phyloP scores from a whole-genome alignment of 257 asterid species.

The Rehmannia glutinosa region DNA sequence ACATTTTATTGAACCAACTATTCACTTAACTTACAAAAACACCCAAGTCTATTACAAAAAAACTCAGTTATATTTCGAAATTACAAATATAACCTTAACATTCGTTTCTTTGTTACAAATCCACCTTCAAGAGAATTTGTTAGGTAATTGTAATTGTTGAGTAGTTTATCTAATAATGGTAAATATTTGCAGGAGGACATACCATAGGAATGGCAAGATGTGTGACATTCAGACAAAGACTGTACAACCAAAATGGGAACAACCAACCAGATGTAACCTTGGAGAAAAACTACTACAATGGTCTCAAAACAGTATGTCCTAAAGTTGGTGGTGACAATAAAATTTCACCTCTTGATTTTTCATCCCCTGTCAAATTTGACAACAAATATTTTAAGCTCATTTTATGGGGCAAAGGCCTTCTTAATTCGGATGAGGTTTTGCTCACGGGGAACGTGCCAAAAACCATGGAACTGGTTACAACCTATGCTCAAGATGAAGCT shows the following conservation, averaged over 20 bases:
- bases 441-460: conserved; percentile 38
- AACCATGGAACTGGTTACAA: conserved; percentile 41
- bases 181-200: conserved; percentile 41
- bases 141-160: no score
- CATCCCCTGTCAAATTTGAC: conserved; percentile 61
- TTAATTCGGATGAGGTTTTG: conserved; percentile 61
- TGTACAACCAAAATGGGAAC: conserved; percentile 68
- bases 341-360: conserved; percentile 55
- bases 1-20: no score
- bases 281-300: conserved; percentile 47
- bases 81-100: no score
- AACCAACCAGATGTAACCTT: conserved; percentile 50
- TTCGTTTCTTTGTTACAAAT: no score
- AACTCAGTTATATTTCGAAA: no score
- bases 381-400: conserved; percentile 57
- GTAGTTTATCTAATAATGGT: not conserved
- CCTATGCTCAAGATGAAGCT: conserved; percentile 46
- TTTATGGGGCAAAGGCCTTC: conserved; percentile 56
- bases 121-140: no score
- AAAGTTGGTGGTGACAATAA: conserved; percentile 60
- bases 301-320: conserved; percentile 49
- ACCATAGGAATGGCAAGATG: conserved; percentile 69
- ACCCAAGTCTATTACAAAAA: no score
- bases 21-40: no score
- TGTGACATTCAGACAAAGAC: conserved; percentile 54